A percentile compares a stretch with the other conserved stretches of the same genome.
phyloP scores from a whole-genome alignment of 331 rosid species.

The Quercus phellos region DNA sequence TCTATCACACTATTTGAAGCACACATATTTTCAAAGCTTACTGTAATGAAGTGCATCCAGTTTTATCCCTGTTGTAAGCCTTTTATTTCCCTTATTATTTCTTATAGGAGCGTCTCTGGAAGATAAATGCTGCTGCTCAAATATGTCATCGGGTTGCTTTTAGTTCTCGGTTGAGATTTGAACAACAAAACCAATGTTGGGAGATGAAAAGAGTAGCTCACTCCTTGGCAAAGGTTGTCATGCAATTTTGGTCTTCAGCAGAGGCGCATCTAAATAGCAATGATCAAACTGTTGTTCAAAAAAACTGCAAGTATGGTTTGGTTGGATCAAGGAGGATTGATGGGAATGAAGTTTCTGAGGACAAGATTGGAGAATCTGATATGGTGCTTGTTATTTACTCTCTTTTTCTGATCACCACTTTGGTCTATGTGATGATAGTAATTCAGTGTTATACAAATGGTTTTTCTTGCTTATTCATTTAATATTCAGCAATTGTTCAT shows the following conservation, averaged over 20 bases:
- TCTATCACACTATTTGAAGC: background rate
- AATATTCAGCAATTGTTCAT: background rate
- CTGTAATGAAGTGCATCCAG: background rate
- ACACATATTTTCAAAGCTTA: background rate
- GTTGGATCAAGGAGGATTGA: slow-evolving; percentile 34
- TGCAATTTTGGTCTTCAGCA: slow-evolving; percentile 87
- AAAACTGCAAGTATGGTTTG: slow-evolving; percentile 22
- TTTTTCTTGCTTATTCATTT: background rate
- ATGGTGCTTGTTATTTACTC: slow-evolving; percentile 34
- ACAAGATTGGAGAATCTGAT: slow-evolving; percentile 35
- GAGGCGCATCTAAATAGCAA: slow-evolving; percentile 49
- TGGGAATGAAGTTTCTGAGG: slow-evolving; percentile 31
- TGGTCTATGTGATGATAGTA: slow-evolving; percentile 15
- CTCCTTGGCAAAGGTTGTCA: slow-evolving; percentile 80
- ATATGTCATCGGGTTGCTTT: slow-evolving; percentile 60
- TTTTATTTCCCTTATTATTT: background rate
- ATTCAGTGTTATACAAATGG: background rate
- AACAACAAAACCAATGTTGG: slow-evolving; percentile 43
- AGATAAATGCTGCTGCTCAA: slow-evolving; percentile 83
- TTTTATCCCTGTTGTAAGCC: background rate
- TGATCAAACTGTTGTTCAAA: slow-evolving; percentile 21
- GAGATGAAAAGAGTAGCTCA: slow-evolving; percentile 63
- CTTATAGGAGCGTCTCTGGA: slow-evolving; percentile 94
- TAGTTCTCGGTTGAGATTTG: slow-evolving; percentile 62
- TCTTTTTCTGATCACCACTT: slow-evolving; percentile 5